These are phyloP conservation scores for Kluyveromyces nonfermentans DNA, from an alignment of 805 yeast species.

Conservation along the genomic window DNA sequence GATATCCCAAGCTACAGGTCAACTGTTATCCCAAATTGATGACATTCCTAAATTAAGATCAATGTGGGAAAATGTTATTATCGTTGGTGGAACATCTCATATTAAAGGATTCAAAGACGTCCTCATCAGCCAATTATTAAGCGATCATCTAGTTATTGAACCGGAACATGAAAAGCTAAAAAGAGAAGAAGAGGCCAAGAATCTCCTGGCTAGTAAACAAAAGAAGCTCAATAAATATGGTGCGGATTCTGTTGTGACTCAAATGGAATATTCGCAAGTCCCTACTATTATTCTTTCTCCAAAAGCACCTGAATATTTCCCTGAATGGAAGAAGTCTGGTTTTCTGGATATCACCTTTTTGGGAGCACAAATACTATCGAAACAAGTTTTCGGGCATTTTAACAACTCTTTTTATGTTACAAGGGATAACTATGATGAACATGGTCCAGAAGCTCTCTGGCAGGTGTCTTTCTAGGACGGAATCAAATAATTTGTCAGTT, in stretches of 20 bases:
- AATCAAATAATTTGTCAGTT: no score
- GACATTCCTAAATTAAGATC: conserved; percentile 68
- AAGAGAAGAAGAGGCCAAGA: conserved; percentile 25
- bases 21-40: conserved; percentile 45
- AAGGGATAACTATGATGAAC: conserved; percentile 60
- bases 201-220: conserved; percentile 25
- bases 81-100: conserved; percentile 69
- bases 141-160: conserved; percentile 41
- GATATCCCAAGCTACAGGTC: conserved; percentile 47
- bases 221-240: conserved; percentile 19
- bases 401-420: conserved; percentile 60
- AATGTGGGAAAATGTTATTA: conserved; percentile 72
- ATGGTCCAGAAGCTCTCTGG: conserved; percentile 82
- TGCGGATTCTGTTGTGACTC: conserved; percentile 23
- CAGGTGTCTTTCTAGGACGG: conserved; percentile 33
- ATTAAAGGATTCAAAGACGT: conserved; percentile 73
- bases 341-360: conserved; percentile 70
- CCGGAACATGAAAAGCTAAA: conserved; percentile 20
- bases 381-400: conserved; percentile 65
- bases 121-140: conserved; percentile 46
- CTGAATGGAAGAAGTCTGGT: conserved; percentile 83
- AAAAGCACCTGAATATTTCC: conserved; percentile 82
- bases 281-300: conserved; percentile 66
- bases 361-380: conserved; percentile 83
- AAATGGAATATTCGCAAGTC: conserved; percentile 46